A percentile compares a stretch with the other conserved stretches of the same genome.
phyloP scores from a whole-genome alignment of 2,329 filamentous ascomycete genomes.

The Dryadomyces sulphureus region DNA sequence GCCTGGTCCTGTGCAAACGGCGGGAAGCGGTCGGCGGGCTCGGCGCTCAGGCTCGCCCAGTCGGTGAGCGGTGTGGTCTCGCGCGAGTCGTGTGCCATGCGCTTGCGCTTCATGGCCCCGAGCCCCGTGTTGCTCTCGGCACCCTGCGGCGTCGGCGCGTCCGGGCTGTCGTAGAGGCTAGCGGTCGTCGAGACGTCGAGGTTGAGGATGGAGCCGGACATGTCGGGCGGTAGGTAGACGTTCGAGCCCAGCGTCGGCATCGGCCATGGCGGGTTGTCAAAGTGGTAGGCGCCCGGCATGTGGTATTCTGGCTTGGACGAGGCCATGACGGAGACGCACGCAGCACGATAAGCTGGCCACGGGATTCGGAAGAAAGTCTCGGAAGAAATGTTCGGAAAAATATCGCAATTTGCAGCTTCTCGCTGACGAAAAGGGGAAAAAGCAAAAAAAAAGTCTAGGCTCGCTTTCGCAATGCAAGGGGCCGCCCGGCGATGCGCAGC shows the following conservation, averaged over 20 bases:
- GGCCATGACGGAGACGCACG: too few relatives aligned
- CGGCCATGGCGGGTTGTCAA: slow-evolving; percentile 13
- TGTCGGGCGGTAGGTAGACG: slow-evolving; percentile 19
- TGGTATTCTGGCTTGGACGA: slow-evolving; percentile 16
- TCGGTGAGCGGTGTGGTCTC: slow-evolving; percentile 20
- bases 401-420: not conserved
- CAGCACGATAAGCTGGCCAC: too few relatives aligned
- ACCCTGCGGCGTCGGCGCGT: slow-evolving; percentile 15
- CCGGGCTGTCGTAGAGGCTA: slow-evolving; percentile 21
- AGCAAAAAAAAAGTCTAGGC: not conserved
- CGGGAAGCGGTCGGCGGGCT: not conserved
- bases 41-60: slow-evolving; percentile 15
- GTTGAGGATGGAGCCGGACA: slow-evolving; percentile 14
- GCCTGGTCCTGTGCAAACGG: not conserved
- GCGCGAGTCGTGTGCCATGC: slow-evolving; percentile 16
- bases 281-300: slow-evolving; percentile 17
- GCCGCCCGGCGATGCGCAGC: too few relatives aligned
- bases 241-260: slow-evolving; percentile 16
- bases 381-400: not conserved
- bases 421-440: too few relatives aligned
- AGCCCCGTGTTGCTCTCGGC: not conserved
- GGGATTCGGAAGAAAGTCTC: too few relatives aligned
- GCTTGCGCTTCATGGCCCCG: slow-evolving; percentile 30
- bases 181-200: slow-evolving; percentile 21
- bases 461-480: not conserved